Evolutionary conservation across 345 rosid genomes (phyloP).

Genomic region (Syzygium aromaticum): DNA sequence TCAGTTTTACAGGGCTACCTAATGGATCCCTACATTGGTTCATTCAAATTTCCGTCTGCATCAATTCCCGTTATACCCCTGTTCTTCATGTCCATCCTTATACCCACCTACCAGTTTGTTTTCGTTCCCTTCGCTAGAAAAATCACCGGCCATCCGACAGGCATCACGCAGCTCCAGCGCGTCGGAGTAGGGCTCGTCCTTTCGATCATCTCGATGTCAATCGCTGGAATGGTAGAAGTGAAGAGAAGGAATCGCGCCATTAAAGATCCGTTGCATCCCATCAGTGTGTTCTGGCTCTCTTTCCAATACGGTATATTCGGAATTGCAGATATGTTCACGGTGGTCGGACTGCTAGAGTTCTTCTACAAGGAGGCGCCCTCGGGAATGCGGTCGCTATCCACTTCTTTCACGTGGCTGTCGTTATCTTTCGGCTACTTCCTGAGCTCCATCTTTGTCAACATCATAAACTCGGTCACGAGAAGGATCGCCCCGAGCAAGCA

Average conservation of each 20-base stretch:
- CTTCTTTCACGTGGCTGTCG: constrained; percentile 60
- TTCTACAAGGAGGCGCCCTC: constrained; percentile 58
- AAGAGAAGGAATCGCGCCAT: constrained; percentile 26
- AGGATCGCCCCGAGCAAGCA: constrained; percentile 8
- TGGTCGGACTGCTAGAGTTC: constrained; percentile 61
- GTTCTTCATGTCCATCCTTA: constrained; percentile 36
- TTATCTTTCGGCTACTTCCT: constrained; percentile 60
- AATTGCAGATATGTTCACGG: constrained; percentile 61
- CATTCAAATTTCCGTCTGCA: constrained; percentile 43
- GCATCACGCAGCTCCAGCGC: constrained; percentile 42
- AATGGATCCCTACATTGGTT: constrained; percentile 35
- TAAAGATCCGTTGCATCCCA: constrained; percentile 2
- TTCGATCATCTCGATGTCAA: neutral
- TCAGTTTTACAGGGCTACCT: constrained; percentile 52
- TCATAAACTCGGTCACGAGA: constrained; percentile 42
- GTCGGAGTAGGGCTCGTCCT: constrained; percentile 12
- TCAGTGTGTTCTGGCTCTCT: constrained; percentile 52
- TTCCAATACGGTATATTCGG: constrained; percentile 61
- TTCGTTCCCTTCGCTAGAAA: constrained; percentile 35
- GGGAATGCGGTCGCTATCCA: constrained; percentile 59
- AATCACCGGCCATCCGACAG: constrained; percentile 26
- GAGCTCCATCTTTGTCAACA: constrained; percentile 52
- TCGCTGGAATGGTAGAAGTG: constrained; percentile 33
- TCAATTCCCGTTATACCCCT: constrained; percentile 55
- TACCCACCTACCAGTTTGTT: constrained; percentile 41